Evolutionary conservation across 2,329 filamentous ascomycete genomes (phyloP).

Genomic region (Alternaria ethzedia): DNA sequence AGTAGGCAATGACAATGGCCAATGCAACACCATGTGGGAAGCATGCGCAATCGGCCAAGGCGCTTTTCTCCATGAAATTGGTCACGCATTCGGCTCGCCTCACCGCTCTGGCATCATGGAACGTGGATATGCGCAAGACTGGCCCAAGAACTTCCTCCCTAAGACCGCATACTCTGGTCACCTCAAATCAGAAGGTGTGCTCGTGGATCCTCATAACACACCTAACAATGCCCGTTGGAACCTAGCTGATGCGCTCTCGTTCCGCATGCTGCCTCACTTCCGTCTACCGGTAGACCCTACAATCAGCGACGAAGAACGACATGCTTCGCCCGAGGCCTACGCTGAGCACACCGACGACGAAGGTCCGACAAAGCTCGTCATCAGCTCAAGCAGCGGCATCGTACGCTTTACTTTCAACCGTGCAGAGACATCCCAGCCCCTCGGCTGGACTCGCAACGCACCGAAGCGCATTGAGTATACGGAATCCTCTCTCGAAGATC

Average conservation of each 20-base stretch:
- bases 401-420: slow-evolving; percentile 39
- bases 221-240: slow-evolving; percentile 40
- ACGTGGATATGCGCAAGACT: slow-evolving; percentile 29
- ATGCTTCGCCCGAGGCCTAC: slow-evolving; percentile 8
- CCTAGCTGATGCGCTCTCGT: slow-evolving; percentile 39
- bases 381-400: slow-evolving; percentile 34
- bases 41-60: slow-evolving; percentile 53
- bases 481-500: slow-evolving; percentile 36
- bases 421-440: slow-evolving; percentile 17
- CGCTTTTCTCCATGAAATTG: slow-evolving; percentile 47
- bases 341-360: slow-evolving; percentile 25
- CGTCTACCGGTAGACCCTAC: slow-evolving; percentile 32
- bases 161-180: slow-evolving; percentile 22
- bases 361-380: slow-evolving; percentile 16
- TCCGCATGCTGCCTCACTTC: slow-evolving; percentile 36
- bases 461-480: slow-evolving; percentile 24
- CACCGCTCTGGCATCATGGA: slow-evolving; percentile 47
- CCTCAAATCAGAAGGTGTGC: background rate
- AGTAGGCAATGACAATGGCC: slow-evolving; percentile 37
- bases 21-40: slow-evolving; percentile 54
- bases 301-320: slow-evolving; percentile 13
- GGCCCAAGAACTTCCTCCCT: slow-evolving; percentile 53
- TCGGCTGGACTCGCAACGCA: slow-evolving; percentile 15
- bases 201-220: slow-evolving; percentile 15
- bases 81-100: slow-evolving; percentile 46